phyloP scores from a whole-genome alignment of 2,329 filamentous ascomycete genomes.

The Colletotrichum sansevieriae region DNA sequence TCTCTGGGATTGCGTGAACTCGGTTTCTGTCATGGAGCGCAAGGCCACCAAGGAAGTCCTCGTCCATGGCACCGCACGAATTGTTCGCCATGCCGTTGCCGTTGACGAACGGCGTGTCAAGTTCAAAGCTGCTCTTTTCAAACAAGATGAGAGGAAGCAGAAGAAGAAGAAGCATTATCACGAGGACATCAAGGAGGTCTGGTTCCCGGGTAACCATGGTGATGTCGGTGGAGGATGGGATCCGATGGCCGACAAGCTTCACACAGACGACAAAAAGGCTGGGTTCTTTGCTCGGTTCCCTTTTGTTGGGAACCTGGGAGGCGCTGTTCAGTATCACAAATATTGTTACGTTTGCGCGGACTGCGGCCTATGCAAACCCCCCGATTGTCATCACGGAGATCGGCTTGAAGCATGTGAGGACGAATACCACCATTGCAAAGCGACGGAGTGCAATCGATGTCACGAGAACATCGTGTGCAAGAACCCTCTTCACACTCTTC shows the following conservation, averaged over 20 bases:
- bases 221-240: conserved; percentile 68
- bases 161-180: conserved; percentile 42
- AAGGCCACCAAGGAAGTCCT: conserved; percentile 53
- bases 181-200: conserved; percentile 63
- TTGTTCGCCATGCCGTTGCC: conserved; percentile 65
- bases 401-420: neutral
- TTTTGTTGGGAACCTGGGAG: neutral
- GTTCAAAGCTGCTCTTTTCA: conserved; percentile 64
- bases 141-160: conserved; percentile 51
- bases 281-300: conserved; percentile 47
- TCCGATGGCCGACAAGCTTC: conserved; percentile 45
- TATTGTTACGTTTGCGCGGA: neutral
- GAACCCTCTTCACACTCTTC: neutral
- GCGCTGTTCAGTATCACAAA: neutral
- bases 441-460: neutral
- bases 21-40: conserved; percentile 56
- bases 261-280: conserved; percentile 44
- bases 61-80: conserved; percentile 56
- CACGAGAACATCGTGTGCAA: neutral
- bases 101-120: conserved; percentile 67
- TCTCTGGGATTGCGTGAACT: conserved; percentile 67
- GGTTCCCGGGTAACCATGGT: conserved; percentile 67
- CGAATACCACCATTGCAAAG: neutral
- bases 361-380: neutral
- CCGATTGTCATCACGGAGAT: conserved; percentile 44